Conservation (phyloP, 208 protist species). For the Vickermania ingenoplastis region DNA sequence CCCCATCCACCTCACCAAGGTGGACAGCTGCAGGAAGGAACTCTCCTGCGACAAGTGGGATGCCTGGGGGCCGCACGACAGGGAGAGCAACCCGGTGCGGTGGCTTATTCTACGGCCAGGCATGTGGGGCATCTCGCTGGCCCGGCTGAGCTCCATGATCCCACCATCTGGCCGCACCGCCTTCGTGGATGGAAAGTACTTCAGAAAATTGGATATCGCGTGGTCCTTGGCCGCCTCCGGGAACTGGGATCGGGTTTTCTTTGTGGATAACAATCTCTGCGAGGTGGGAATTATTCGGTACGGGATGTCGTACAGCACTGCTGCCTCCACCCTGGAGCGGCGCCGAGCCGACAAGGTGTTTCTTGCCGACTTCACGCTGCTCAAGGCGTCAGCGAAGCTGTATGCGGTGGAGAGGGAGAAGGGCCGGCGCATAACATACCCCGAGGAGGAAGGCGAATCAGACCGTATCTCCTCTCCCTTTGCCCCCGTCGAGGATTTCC, state of each 20-base stretch:
- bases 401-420: constrained; percentile 22
- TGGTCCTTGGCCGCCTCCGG: constrained; percentile 68
- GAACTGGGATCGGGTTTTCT: constrained; percentile 74
- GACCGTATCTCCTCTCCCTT: no score
- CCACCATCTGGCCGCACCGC: constrained; percentile 49
- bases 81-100: constrained; percentile 21
- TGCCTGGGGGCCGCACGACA: constrained; percentile 14
- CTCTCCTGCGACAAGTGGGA: constrained; percentile 10
- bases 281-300: constrained; percentile 63
- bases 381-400: constrained; percentile 41
- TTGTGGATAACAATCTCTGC: constrained; percentile 80
- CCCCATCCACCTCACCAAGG: constrained; percentile 17
- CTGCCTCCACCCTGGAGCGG: constrained; percentile 20
- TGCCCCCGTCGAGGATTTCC: background rate
- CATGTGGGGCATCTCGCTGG: constrained; percentile 69
- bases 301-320: constrained; percentile 16
- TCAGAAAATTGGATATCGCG: constrained; percentile 77
- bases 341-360: constrained; percentile 30
- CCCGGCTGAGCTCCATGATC: constrained; percentile 48
- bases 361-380: constrained; percentile 44
- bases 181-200: constrained; percentile 63
- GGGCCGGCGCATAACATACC: constrained; percentile 22
- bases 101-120: constrained; percentile 71
- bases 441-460: background rate
- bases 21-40: constrained; percentile 10